phyloP scores from a whole-genome alignment of 805 yeast species.

The Hermanozyma aechmeae region DNA sequence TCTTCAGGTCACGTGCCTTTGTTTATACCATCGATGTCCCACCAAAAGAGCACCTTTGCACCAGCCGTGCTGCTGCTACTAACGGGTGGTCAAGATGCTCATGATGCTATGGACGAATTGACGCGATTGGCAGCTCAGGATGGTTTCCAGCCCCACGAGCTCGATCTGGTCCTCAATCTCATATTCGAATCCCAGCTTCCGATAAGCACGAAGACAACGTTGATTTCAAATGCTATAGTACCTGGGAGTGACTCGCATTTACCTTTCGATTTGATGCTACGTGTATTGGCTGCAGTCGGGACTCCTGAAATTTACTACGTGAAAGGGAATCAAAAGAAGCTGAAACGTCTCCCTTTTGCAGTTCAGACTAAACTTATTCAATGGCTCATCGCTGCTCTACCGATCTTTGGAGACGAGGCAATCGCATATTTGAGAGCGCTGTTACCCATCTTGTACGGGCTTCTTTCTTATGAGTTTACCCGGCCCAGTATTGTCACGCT shows the following conservation, averaged over 20 bases:
- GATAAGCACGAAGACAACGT: slow-evolving; percentile 1
- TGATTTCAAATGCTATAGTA: slow-evolving; percentile 4
- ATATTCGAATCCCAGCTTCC: slow-evolving; percentile 4
- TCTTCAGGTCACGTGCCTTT: too few species aligned
- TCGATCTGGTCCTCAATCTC: slow-evolving; percentile 3
- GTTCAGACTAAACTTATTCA: slow-evolving; percentile 6
- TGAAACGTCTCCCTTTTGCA: slow-evolving; percentile 8
- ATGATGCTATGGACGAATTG: slow-evolving; percentile 1
- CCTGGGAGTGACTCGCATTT: slow-evolving; percentile 3
- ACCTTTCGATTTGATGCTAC: slow-evolving; percentile 2
- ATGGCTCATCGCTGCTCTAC: slow-evolving; percentile 9
- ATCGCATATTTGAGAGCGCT: slow-evolving; percentile 2
- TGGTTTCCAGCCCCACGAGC: slow-evolving; percentile 3
- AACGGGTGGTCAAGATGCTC: too few species aligned
- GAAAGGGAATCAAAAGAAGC: slow-evolving; percentile 10
- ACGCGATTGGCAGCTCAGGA: slow-evolving; percentile 1
- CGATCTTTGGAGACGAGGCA: slow-evolving; percentile 5
- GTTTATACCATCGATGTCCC: too few species aligned
- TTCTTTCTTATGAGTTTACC: slow-evolving; percentile 9
- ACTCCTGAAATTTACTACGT: slow-evolving; percentile 10
- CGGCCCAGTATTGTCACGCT: slow-evolving; percentile 8
- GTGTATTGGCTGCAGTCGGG: slow-evolving; percentile 7
- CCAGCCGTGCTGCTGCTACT: too few species aligned
- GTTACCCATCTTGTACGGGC: slow-evolving; percentile 8
- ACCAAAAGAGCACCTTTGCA: too few species aligned